Evolutionary conservation across 148 eudicot genomes (phyloP), one percentile per base, ranked within the genome.

Genomic region (Silene conica): DNA sequence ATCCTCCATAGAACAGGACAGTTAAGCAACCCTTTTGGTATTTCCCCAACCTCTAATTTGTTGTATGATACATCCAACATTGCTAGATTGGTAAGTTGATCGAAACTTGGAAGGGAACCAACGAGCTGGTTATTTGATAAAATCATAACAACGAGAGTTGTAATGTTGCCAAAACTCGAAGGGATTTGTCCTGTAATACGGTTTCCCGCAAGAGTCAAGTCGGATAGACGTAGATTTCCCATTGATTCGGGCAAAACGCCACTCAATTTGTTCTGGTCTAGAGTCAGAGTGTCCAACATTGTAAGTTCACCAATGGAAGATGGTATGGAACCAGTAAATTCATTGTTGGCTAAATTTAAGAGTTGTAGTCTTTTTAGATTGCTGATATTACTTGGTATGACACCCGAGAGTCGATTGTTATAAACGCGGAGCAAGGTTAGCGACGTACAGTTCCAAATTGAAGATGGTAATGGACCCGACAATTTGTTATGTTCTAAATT

Each of bases 101-200:
- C 73, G 20, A 93, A 83, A 11, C 84, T 77, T 46, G 76, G 55
- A n/a, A 93, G 93, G 6, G 80, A 80, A 23, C 93, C 84, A 0
- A 80, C 70, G 46, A 90, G 77, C n/a, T 67, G 78, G 74, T 93
- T 93, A 19, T 70, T 78, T 0, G 96, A 81, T 52, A 93, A 73
- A 61, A 85, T 89, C 22, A 90, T 58, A 2, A 69, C 43, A 70
- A 75, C 82, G 1, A 90, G 85, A 59, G 63, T 85, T 71, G 62
- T 60, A 8, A 93, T 73, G 64, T 86, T 79, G 18, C 87, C 87
- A 57, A 90, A 85, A 78, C 87, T 86, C 28, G 78, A 50, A 1
- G 98, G 98, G 65, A 93, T 87, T 31, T 68, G 67, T 6, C 96
- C 97, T 0, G 63, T 58, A n/a, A 92, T 82, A 0, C 12, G 73